Base-by-base conservation (phyloP, 163 green algal genomes). In the Volvox carteri region DNA sequence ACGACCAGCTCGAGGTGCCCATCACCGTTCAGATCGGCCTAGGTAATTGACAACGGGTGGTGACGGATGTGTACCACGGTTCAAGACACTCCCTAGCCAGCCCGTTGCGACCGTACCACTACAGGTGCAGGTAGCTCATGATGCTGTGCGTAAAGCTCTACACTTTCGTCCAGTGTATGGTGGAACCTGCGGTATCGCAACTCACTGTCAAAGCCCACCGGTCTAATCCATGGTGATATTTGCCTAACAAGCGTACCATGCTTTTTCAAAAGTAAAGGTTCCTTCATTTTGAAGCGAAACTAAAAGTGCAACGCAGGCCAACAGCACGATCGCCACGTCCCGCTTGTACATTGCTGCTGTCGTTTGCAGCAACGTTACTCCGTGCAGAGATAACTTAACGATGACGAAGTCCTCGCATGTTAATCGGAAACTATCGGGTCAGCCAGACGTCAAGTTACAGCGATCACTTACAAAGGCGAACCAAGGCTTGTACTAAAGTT, bases 1-100 rank as follows among this genome's bases (percentile, higher is more conserved):
- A 95, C 44, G 0, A 98, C 85, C 0, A 98, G 84, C 86, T 99
- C 97, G 21, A 96, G 62, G 39, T 94, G 92, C 6, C 97, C 97
- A 92, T 99, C 97, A 0, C 97, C 97, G 88, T 99, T 99, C 18
- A 99, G 88, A 83, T 99, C 97, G 28, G 93, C 93, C 96, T 98
- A 91, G 5, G n/a, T 46, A 21, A 6, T 18, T n/a, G n/a, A n/a
- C n/a, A n/a, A n/a, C n/a, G n/a, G 35, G 25, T 50, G 14, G 33
- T 33, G 4, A 50, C 37, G 25, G 67, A 35, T 35, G 35, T 52
- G 67, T 77, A 52, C 33, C 35, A 14, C 67, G 37, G 35, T 9
- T 37, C 58, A 33, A 70, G 58, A 11, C 19, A 44, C n/a, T 41
- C 28, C 18, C 60, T 4, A 72, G 25, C 3, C 60, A 72, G n/a